Evolutionary conservation across 2,329 filamentous ascomycete species (phyloP).

Genomic region (Aspergillus ruber): DNA sequence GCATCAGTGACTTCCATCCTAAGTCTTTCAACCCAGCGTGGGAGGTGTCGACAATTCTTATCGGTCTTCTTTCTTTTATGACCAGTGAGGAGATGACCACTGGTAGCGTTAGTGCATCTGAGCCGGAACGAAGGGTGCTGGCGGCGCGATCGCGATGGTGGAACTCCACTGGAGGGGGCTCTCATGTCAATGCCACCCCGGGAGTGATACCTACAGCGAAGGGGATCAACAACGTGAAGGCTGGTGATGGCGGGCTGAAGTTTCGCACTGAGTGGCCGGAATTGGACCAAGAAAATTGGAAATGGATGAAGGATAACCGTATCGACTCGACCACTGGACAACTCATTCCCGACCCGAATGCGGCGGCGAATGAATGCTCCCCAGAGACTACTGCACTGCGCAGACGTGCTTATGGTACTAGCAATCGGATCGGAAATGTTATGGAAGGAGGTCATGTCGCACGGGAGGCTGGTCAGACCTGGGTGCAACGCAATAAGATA

Average conservation of each 20-base stretch:
- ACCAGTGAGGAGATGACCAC: slow-evolving; percentile 98
- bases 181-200: slow-evolving; percentile 46
- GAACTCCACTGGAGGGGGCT: slow-evolving; percentile 90
- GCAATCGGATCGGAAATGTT: slow-evolving; percentile 52
- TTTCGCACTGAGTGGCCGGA: slow-evolving; percentile 89
- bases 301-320: slow-evolving; percentile 78
- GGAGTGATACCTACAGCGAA: slow-evolving; percentile 52
- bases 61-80: slow-evolving; percentile 94
- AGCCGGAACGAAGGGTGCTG: slow-evolving; percentile 69
- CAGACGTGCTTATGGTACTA: slow-evolving; percentile 55
- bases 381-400: slow-evolving; percentile 58
- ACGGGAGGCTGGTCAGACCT: slow-evolving; percentile 72
- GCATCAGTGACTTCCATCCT: slow-evolving; percentile 95
- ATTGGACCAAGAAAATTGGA: slow-evolving; percentile 80
- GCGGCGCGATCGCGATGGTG: slow-evolving; percentile 82
- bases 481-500: slow-evolving; percentile 74
- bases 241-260: slow-evolving; percentile 85
- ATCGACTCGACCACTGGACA: slow-evolving; percentile 73
- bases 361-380: slow-evolving; percentile 52
- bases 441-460: slow-evolving; percentile 74
- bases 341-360: slow-evolving; percentile 48
- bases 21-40: slow-evolving; percentile 97
- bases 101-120: slow-evolving; percentile 71
- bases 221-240: slow-evolving; percentile 73
- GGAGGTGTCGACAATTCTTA: slow-evolving; percentile 95